Evolutionary conservation across 805 yeast genomes (phyloP).

Genomic region (Priceomyces fermenticarens): DNA sequence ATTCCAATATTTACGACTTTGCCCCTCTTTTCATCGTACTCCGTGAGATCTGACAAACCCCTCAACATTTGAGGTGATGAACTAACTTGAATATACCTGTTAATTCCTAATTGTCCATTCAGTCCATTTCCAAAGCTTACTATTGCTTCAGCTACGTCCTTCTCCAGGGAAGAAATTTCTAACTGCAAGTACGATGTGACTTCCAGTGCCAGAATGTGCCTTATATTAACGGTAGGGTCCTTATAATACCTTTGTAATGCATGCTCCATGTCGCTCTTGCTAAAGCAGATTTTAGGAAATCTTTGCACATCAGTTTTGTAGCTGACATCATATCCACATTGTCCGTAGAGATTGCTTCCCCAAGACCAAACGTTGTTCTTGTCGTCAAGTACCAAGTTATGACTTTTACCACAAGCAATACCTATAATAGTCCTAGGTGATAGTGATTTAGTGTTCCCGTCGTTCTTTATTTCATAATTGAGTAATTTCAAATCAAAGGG

Average conservation of each 20-base stretch:
- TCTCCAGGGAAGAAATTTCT: constrained; percentile 11
- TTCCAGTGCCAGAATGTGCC: constrained; percentile 66
- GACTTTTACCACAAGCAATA: constrained; percentile 72
- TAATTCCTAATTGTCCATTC: constrained; percentile 82
- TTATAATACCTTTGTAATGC: constrained; percentile 10
- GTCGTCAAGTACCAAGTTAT: constrained; percentile 66
- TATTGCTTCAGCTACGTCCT: constrained; percentile 14
- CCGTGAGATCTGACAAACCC: constrained; percentile 44
- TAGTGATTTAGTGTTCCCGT: constrained; percentile 18
- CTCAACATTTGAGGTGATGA: constrained; percentile 61
- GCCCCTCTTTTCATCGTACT: constrained; percentile 49
- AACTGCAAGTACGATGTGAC: constrained; percentile 44
- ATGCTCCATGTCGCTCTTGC: constrained; percentile 10
- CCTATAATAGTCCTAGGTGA: constrained; percentile 47
- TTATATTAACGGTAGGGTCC: constrained; percentile 39
- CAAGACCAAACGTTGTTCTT: constrained; percentile 76
- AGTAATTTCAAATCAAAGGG: constrained; percentile 53
- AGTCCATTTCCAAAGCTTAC: constrained; percentile 82
- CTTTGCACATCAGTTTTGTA: constrained; percentile 67
- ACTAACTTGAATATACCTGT: constrained; percentile 71
- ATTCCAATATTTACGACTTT: constrained; percentile 46
- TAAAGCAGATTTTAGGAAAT: constrained; percentile 53
- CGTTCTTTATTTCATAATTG: constrained; percentile 41
- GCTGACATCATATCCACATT: constrained; percentile 68
- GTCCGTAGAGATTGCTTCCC: constrained; percentile 86